Evolutionary conservation across 805 yeast genomes (phyloP), one percentile per base, ranked within the genome.

Genomic region (Candida qinlingensis): DNA sequence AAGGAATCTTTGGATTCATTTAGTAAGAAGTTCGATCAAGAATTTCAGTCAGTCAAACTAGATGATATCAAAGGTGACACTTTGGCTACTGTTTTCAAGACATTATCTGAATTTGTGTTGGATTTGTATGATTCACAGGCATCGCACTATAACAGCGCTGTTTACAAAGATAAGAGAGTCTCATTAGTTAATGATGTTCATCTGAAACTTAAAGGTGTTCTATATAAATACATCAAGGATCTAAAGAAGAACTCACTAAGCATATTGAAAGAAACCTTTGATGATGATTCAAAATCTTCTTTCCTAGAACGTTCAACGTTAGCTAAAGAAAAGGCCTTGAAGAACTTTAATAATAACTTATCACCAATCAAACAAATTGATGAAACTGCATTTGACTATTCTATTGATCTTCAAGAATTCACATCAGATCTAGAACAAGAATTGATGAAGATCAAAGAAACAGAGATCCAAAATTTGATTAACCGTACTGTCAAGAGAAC

Each of bases 91-190:
- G 54, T 61, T 1, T 63, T 87, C 54, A 59, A 61, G 7, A 63
- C 63, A 11, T 66, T 86, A 37, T 72, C 80, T 41, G 54, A 67
- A 2, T 63, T 66, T 3, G 74, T 82, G 3, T 57, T 89, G 11
- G 69, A 66, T 0, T 61, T 67, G 10, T 92, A 80, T 64, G 96
- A 89, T 60, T 58, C 70, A 5, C 73, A 75, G 49, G 99, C 98
- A 2, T 76, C 94, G 1, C 80, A 90, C 48, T 94, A 94, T 62
- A 75, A 80, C 45, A 65, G 71, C 37, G 50, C 75, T 3, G 95
- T 91, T 2, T 94, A 86, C 63, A 60, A 71, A 39, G 84, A 81
- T 46, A 85, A 85, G 61, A 75, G 85, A 48, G 56, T 52, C 1
- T 72, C 69, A 11, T 71, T 94, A 45, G 50, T 59, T 3, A 64